Evolutionary conservation across 345 rosid genomes (phyloP).

Genomic region (Arabidopsis arenosa): DNA sequence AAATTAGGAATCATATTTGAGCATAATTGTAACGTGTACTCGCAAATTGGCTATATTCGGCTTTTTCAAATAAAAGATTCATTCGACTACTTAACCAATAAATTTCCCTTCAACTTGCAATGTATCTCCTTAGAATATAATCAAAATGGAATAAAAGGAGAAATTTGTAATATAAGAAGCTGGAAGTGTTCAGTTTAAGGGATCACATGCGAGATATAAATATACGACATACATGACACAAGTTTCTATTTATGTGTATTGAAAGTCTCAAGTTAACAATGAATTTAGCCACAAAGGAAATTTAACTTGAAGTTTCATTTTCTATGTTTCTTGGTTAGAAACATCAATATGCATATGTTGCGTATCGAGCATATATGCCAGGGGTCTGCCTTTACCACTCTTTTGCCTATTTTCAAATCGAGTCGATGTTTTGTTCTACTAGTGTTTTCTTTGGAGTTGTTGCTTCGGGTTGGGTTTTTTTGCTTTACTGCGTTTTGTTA

Average conservation of each 20-base stretch:
- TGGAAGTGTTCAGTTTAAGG: conserved; percentile 18
- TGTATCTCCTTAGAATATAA: conserved; percentile 13
- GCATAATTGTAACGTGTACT: conserved; percentile 36
- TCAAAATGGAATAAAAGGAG: not conserved
- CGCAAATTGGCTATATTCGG: conserved; percentile 29
- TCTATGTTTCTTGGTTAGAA: not conserved
- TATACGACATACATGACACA: conserved; percentile 20
- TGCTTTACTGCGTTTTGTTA: not conserved
- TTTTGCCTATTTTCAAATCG: not conserved
- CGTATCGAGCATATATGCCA: not conserved
- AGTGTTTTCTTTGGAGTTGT: not conserved
- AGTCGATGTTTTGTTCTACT: not conserved
- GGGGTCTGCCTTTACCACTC: not conserved
- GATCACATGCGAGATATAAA: conserved; percentile 10
- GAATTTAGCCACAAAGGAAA: not conserved
- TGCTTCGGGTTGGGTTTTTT: not conserved
- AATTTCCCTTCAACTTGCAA: conserved; percentile 20
- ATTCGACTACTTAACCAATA: conserved; percentile 31
- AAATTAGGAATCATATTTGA: conserved; percentile 20
- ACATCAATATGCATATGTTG: not conserved
- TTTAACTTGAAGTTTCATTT: conserved; percentile 29
- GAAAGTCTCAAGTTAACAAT: conserved; percentile 25
- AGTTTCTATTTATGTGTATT: conserved; percentile 28
- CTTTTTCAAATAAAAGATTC: not conserved
- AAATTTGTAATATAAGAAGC: not conserved